These are phyloP conservation scores for Ophiocordyceps robertsii DNA, from an alignment of 2,329 filamentous ascomycete species.

Conservation along the genomic window DNA sequence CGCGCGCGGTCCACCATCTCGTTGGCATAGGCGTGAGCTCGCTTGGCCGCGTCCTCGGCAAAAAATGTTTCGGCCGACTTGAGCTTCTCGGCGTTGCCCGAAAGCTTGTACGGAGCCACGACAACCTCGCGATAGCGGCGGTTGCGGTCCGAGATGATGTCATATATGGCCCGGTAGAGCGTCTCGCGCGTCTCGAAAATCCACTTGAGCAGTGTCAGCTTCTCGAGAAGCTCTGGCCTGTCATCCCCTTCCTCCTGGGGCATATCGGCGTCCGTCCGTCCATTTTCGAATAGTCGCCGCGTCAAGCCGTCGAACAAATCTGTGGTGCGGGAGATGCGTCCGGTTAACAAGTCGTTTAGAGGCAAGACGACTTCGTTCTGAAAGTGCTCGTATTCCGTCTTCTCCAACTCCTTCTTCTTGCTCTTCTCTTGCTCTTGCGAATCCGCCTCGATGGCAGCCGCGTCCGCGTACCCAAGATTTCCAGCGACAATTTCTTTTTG, in stretches of 20 bases:
- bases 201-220: constrained; percentile 91
- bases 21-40: constrained; percentile 55
- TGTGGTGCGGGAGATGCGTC: constrained; percentile 60
- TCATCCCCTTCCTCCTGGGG: constrained; percentile 93
- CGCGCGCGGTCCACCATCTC: constrained; percentile 61
- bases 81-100: constrained; percentile 67
- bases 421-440: constrained; percentile 57
- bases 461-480: constrained; percentile 69
- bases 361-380: constrained; percentile 74
- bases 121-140: constrained; percentile 78
- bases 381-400: constrained; percentile 73
- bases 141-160: constrained; percentile 74
- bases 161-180: constrained; percentile 73
- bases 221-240: constrained; percentile 84
- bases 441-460: constrained; percentile 67
- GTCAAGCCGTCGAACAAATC: constrained; percentile 66
- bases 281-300: constrained; percentile 56
- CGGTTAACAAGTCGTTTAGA: constrained; percentile 65
- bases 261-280: constrained; percentile 54
- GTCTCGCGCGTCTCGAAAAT: constrained; percentile 88
- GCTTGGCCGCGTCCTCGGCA: constrained; percentile 58
- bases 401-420: constrained; percentile 57
- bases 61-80: constrained; percentile 74
- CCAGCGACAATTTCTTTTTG: constrained; percentile 68
- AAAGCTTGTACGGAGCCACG: constrained; percentile 61